Base-by-base conservation (phyloP, 2,329 filamentous ascomycete species). In the Verticillium nubilum region DNA sequence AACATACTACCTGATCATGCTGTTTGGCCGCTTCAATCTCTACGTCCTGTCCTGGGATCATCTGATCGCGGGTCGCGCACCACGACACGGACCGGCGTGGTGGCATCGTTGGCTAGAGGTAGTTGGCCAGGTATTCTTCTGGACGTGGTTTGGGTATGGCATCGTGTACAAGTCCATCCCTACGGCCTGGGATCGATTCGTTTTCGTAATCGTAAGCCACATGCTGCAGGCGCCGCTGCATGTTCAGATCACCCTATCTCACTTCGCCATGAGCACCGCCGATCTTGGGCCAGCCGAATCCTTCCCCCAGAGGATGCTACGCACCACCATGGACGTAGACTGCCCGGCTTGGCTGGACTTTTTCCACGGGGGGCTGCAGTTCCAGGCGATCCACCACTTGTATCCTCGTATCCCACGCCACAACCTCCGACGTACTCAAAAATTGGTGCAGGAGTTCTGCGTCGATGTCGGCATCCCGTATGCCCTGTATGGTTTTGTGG, bases 291-390 rank as follows among this genome's bases (percentile, higher is more conserved):
- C 89, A 1, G 80, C 87, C 57, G 92, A 97, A 72, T 95, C 90
- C 0, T 97, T 97, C 72, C 86, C 92, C 0, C 92, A 96, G 74
- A 90, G 88, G 72, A 95, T 96, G 88, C 80, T 97, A 53, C 87
- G 93, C 65, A 97, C 92, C 1, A 96, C 92, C 13, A 96, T 97
- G 92, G 92, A 96, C 64, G 87, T 96, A 25, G 91, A 95, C 70
- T 96, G 92, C 69, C 91, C 92, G 0, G 80, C 83, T 13, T 96
- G 92, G 92, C 80, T 96, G 13, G 92, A 96, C 70, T 96, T 92
- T 70, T 84, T 96, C 73, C 92, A 96, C 67, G 92, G 92, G 25
- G 92, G 92, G 4, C 77, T 96, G 62, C 92, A 96, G 72, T 96
- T 96, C 73, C 92, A 96, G 73, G 91, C 88, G 7, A 88, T 96